Conservation (phyloP, 2,329 filamentous ascomycete genomes). For the Alternaria rosae region DNA sequence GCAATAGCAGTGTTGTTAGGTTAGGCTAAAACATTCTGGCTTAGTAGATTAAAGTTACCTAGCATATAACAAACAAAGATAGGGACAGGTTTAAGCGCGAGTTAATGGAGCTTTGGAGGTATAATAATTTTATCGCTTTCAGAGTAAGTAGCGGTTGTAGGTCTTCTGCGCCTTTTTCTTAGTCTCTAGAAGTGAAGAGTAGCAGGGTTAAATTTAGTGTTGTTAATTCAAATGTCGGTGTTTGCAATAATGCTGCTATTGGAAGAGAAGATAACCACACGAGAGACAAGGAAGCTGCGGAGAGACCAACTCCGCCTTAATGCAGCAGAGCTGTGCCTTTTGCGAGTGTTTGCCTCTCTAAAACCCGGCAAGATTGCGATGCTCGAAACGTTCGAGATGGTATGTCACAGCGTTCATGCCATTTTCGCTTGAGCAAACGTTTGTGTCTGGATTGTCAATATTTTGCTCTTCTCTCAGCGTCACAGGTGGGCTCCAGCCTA, state of each 20-base stretch:
- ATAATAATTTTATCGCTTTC: not conserved
- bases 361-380: not conserved
- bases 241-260: not conserved
- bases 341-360: not conserved
- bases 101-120: not conserved
- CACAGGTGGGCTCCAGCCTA: not conserved
- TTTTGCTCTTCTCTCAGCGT: not conserved
- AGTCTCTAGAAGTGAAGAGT: not conserved
- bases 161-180: not conserved
- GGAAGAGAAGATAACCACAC: not conserved
- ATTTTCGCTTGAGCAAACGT: not conserved
- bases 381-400: not conserved
- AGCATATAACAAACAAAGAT: not conserved
- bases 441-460: not conserved
- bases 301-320: not conserved
- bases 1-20: not conserved
- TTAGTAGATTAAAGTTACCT: not conserved
- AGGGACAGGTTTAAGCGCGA: not conserved
- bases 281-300: not conserved
- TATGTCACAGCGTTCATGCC: not conserved
- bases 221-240: not conserved
- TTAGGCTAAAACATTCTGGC: not conserved
- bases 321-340: not conserved
- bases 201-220: not conserved
- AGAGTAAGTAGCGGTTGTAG: not conserved